Evolutionary conservation across 1,284 basidiomycete genomes (phyloP).

Genomic region (Tylopilus sp.): DNA sequence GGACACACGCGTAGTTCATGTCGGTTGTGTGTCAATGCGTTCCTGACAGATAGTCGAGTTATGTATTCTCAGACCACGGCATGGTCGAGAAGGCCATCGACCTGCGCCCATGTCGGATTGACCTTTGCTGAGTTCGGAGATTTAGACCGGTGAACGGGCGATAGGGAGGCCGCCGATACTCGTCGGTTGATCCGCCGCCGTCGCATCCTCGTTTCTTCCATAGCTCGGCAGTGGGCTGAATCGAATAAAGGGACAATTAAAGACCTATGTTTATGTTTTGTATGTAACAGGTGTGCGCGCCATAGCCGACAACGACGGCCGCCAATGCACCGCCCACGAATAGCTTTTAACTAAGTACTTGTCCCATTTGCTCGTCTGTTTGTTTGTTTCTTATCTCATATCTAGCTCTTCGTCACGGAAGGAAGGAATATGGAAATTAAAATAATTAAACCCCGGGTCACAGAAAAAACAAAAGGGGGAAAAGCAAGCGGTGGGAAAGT

Average conservation of each 20-base stretch:
- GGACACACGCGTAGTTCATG: slow-evolving; percentile 10
- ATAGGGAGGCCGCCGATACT: slow-evolving; percentile 19
- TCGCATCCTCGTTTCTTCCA: slow-evolving; percentile 21
- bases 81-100: background rate
- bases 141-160: slow-evolving; percentile 15
- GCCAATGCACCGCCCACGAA: background rate
- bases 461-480: slow-evolving; percentile 1
- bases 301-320: background rate
- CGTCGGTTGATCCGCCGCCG: slow-evolving; percentile 30
- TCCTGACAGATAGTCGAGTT: background rate
- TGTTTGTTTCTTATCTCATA: too few species aligned
- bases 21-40: slow-evolving; percentile 12
- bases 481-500: slow-evolving; percentile 32
- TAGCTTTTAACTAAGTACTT: too few species aligned
- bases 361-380: too few species aligned
- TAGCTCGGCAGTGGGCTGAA: slow-evolving; percentile 1
- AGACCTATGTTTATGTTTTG: too few species aligned
- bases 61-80: background rate
- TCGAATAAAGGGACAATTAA: slow-evolving; percentile 4
- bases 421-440: background rate
- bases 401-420: background rate
- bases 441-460: background rate
- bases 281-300: background rate
- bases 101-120: background rate
- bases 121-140: slow-evolving; percentile 9